Evolutionary conservation across 164 flowering plant genomes (phyloP).

Genomic region (Nelumbo lutea): DNA sequence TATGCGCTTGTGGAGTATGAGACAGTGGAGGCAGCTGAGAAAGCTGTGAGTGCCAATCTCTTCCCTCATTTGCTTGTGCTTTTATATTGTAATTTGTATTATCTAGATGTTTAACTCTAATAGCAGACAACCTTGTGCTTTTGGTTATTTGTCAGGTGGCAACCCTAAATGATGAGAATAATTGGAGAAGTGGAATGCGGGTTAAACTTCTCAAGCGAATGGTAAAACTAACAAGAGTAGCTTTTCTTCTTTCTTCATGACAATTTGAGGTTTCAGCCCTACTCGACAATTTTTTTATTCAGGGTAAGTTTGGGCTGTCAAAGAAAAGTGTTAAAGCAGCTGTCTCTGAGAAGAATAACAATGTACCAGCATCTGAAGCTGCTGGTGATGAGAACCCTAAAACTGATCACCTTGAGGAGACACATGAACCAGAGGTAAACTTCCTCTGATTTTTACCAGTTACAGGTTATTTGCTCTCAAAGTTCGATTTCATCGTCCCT

Average conservation of each 20-base stretch:
- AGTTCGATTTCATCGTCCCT: too few relatives aligned
- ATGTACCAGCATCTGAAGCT: constrained; percentile 25
- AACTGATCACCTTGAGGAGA: constrained; percentile 47
- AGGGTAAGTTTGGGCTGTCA: constrained; percentile 47
- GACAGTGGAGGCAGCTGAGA: constrained; percentile 78
- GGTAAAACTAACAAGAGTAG: constrained; percentile 27
- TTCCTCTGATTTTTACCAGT: too few relatives aligned
- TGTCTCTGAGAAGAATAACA: constrained; percentile 39
- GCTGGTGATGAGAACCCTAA: constrained; percentile 35
- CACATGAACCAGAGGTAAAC: constrained; percentile 53
- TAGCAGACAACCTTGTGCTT: neutral
- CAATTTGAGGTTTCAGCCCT: neutral
- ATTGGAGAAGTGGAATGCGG: constrained; percentile 90
- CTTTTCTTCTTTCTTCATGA: neutral
- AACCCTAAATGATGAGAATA: constrained; percentile 62
- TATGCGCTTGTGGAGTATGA: constrained; percentile 91
- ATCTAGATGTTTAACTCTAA: neutral
- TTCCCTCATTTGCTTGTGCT: neutral
- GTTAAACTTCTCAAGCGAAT: constrained; percentile 56
- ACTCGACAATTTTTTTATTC: neutral
- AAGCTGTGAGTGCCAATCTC: constrained; percentile 63
- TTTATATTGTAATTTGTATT: neutral
- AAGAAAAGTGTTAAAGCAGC: constrained; percentile 38
- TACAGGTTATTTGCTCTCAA: too few relatives aligned
- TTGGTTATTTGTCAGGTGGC: constrained; percentile 45